Evolutionary conservation across 1,139 yeast species (phyloP).

Genomic region (Nakaseomyces sp.): DNA sequence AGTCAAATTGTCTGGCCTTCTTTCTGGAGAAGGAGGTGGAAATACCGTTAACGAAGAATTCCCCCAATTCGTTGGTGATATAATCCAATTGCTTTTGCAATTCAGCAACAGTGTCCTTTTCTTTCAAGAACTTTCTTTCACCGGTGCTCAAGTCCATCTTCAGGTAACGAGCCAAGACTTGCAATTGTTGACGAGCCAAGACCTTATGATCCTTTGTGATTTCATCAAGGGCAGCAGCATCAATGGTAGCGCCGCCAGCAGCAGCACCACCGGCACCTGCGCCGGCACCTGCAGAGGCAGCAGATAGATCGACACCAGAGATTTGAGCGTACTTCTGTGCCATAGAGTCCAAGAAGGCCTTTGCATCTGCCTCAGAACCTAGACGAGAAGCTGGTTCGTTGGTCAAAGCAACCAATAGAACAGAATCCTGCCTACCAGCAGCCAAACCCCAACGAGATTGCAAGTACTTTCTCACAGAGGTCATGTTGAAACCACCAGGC

Average conservation of each 20-base stretch:
- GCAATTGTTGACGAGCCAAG: conserved; percentile 91
- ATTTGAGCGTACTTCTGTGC: conserved; percentile 79
- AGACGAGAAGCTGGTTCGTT: conserved; percentile 88
- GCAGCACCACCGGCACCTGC: conserved; percentile 49
- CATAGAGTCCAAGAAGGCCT: conserved; percentile 70
- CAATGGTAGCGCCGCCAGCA: conserved; percentile 83
- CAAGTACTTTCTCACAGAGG: conserved; percentile 83
- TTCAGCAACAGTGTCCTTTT: conserved; percentile 75
- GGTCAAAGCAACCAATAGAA: conserved; percentile 71
- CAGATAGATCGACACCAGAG: conserved; percentile 67
- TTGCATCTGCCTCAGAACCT: conserved; percentile 80
- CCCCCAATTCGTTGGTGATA: conserved; percentile 94
- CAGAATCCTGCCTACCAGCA: conserved; percentile 88
- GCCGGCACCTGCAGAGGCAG: conserved; percentile 50
- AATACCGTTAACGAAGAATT: conserved; percentile 85
- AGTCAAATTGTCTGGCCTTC: conserved; percentile 93
- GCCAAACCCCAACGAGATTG: conserved; percentile 88
- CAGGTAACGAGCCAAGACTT: conserved; percentile 88
- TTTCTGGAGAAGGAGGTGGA: conserved; percentile 81
- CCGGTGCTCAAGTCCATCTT: conserved; percentile 88
- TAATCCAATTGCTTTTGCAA: conserved; percentile 86
- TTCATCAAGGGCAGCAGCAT: conserved; percentile 93
- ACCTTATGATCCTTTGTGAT: conserved; percentile 81
- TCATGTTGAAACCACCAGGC: conserved; percentile 98
- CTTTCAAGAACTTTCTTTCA: conserved; percentile 75